Percentiles rank a stretch among this genome's conserved stretches.
Evolutionary conservation across 2,329 filamentous ascomycete species (phyloP).

Genomic region (Phaeomoniella chlamydospora): DNA sequence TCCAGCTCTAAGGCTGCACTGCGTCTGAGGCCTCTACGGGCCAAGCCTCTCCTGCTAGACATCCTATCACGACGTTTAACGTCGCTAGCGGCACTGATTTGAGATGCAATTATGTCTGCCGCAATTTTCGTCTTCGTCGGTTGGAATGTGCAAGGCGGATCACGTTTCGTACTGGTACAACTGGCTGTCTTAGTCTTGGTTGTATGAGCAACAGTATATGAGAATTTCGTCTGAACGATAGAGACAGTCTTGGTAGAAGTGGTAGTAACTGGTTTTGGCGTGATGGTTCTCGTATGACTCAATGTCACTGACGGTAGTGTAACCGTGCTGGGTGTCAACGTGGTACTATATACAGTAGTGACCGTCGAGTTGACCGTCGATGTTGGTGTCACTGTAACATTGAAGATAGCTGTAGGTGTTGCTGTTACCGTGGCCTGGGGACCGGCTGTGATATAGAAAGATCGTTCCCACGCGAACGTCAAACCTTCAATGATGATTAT

Average conservation of each 20-base stretch:
- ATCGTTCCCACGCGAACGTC: slow-evolving; percentile 10
- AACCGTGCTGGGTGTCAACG: slow-evolving; percentile 5
- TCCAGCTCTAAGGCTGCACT: slow-evolving; percentile 1
- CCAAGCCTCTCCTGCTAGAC: neutral
- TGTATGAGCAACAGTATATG: slow-evolving; percentile 5
- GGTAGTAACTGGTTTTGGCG: slow-evolving; percentile 6
- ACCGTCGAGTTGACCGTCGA: slow-evolving; percentile 6
- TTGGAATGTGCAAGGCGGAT: slow-evolving; percentile 7
- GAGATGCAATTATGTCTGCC: slow-evolving; percentile 1
- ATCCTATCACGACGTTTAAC: neutral
- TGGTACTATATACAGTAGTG: slow-evolving; percentile 6
- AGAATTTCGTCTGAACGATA: slow-evolving; percentile 5
- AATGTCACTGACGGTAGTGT: slow-evolving; percentile 7
- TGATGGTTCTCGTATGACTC: slow-evolving; percentile 6
- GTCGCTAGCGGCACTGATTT: neutral
- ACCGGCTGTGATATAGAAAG: slow-evolving; percentile 8
- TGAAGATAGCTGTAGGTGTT: neutral
- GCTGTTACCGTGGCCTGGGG: slow-evolving; percentile 7
- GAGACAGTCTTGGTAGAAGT: slow-evolving; percentile 6
- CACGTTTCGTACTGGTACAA: slow-evolving; percentile 5
- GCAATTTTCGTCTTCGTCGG: slow-evolving; percentile 6
- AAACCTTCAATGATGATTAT: slow-evolving; percentile 9
- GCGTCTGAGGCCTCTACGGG: neutral
- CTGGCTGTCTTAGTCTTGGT: slow-evolving; percentile 7
- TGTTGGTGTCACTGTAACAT: slow-evolving; percentile 5